Evolutionary conservation across 768 basidiomycete species (phyloP).

Genomic region (Mycena belliarum): DNA sequence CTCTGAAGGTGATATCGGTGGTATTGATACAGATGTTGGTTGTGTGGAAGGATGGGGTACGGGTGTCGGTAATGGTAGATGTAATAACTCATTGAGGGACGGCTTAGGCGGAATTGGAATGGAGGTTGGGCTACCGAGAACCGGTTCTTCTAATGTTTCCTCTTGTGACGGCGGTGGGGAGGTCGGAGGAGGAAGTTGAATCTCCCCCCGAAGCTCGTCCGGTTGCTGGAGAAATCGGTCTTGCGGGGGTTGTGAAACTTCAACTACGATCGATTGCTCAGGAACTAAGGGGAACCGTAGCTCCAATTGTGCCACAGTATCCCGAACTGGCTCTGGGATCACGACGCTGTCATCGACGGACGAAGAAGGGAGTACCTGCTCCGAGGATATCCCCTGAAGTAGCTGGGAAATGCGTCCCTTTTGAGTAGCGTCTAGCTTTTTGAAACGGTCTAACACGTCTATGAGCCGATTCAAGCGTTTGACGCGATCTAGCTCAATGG

Average conservation of each 20-base stretch:
- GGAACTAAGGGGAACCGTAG: neutral
- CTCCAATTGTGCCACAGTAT: neutral
- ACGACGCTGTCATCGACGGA: neutral
- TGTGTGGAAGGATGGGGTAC: neutral
- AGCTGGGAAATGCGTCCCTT: slow-evolving; percentile 30
- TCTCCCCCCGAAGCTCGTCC: too few relatives aligned
- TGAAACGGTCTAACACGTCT: slow-evolving; percentile 39
- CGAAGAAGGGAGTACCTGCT: neutral
- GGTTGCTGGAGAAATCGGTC: too few relatives aligned
- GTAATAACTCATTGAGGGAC: neutral
- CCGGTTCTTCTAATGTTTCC: neutral
- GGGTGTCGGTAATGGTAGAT: neutral
- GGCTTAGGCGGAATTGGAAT: neutral
- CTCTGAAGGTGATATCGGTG: neutral
- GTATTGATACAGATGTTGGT: neutral
- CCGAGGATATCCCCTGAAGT: slow-evolving; percentile 24
- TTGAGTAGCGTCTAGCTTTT: slow-evolving; percentile 31
- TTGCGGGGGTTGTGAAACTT: neutral
- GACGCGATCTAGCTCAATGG: slow-evolving; percentile 59
- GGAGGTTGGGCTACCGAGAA: neutral
- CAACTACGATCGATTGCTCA: neutral
- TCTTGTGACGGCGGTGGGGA: neutral
- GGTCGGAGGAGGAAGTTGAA: too few relatives aligned
- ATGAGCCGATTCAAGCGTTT: slow-evolving; percentile 50
- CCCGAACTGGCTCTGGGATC: neutral